Evolutionary conservation across 2,329 filamentous ascomycete species (phyloP), one percentile per base, ranked within the genome.

Genomic region (Fusarium sp.): DNA sequence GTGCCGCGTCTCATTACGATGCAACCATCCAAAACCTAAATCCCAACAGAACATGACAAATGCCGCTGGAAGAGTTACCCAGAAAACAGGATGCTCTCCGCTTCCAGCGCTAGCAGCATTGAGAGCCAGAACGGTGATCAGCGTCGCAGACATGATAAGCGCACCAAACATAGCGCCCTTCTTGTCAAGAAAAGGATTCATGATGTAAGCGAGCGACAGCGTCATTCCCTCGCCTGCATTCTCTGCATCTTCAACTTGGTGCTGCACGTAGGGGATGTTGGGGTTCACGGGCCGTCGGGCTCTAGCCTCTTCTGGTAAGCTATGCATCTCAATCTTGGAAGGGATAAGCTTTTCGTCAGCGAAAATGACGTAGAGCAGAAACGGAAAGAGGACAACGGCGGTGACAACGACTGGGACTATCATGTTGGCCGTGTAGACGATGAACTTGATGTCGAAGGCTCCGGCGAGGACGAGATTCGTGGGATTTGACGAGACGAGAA

Each of bases 351-450:
- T 81, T 54, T 91, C 86, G 66, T 91, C 86, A 4, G 87, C 86
- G 72, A 94, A 94, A 23, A 94, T 86, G 62, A 93, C 86, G 75
- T 92, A 94, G 0, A 94, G 83, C 9, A 94, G 80, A 72, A 93
- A 92, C 0, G 92, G 92, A 57, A 93, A 94, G 6, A 94, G 81
- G 0, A 93, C 81, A 21, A 94, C 84, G 5, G 87, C 91, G 0
- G 92, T 94, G n/a, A 88, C 83, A 28, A 93, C 82, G 2, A 93
- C 91, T 0, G 92, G 92, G 0, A 94, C 90, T 23, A 94, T 91
- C 87, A 94, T 92, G 77, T 94, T 93, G n/a, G 90, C 92, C 0
- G 92, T 94, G 77, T 94, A 94, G 44, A 88, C 85, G 77, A 94
- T 89, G 79, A 94, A 94, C 57, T 88, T 91, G 82, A 94, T 91